Percentiles rank a stretch among this genome's conserved stretches.
phyloP scores from a whole-genome alignment of 2,329 filamentous ascomycete species.

The Diplodia intermedia region DNA sequence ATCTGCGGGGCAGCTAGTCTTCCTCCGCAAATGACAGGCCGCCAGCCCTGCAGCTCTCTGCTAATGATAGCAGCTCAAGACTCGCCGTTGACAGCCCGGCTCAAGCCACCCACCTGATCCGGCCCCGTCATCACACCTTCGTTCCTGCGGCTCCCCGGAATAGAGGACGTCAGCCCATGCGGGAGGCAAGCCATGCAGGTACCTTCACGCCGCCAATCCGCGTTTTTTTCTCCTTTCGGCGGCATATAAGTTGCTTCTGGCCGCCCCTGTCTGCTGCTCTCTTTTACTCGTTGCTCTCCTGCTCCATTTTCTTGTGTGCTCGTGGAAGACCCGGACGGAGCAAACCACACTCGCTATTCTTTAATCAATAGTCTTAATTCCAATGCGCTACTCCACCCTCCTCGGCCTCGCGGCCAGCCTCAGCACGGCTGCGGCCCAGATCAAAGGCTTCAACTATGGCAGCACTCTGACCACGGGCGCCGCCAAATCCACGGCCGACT shows the following conservation, averaged over 20 bases:
- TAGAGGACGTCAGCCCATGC: conserved; percentile 15
- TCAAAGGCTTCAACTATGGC: conserved; percentile 78
- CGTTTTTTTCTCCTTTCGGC: not conserved
- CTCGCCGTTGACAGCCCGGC: conserved; percentile 13
- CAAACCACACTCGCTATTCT: conserved; percentile 14
- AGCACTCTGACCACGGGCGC: conserved; percentile 66
- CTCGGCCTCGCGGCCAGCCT: conserved; percentile 31
- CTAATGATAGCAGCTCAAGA: conserved; percentile 11
- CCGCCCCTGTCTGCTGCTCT: conserved; percentile 5
- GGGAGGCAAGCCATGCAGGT: conserved; percentile 9
- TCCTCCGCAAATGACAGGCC: conserved; percentile 25
- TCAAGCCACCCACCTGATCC: conserved; percentile 19
- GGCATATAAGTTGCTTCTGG: conserved; percentile 14
- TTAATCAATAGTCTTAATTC: conserved; percentile 16
- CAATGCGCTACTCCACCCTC: conserved; percentile 27
- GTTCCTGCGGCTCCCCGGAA: conserved; percentile 26
- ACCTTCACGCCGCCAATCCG: not conserved
- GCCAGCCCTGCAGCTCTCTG: conserved; percentile 11
- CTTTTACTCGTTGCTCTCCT: conserved; percentile 17
- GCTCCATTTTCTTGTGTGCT: not conserved
- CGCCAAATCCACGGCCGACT: conserved; percentile 68
- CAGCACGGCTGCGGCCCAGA: conserved; percentile 43
- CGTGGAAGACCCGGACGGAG: not conserved
- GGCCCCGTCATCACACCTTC: conserved; percentile 5
- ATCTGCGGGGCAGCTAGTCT: conserved; percentile 12